Percentiles rank a stretch among this genome's conserved stretches.
These are phyloP conservation scores for Petunia hybrid DNA, from an alignment of 305 asterid genomes.

Conservation along the genomic window DNA sequence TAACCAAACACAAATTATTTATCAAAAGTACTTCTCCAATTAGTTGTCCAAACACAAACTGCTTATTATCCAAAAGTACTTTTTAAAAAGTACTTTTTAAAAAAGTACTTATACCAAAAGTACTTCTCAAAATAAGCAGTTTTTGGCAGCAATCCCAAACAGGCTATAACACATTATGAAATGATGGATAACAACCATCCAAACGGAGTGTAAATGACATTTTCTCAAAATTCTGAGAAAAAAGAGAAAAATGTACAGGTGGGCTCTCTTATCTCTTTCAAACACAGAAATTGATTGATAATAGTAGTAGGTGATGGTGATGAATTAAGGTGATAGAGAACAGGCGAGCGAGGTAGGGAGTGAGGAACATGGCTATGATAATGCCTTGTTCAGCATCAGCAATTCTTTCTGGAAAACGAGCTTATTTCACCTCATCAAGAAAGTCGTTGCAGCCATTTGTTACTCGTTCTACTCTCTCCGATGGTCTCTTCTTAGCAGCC, in stretches of 20 bases:
- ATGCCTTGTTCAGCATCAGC: conserved; percentile 45
- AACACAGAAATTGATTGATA: background rate
- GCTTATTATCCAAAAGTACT: no score
- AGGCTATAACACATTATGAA: no score
- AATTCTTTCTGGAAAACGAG: conserved; percentile 14
- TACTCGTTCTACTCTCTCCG: conserved; percentile 53
- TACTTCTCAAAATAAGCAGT: no score
- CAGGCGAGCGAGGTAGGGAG: background rate
- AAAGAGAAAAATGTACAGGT: background rate
- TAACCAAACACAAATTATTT: no score
- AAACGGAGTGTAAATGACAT: no score
- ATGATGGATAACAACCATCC: no score
- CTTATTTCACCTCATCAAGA: conserved; percentile 33
- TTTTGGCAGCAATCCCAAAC: no score
- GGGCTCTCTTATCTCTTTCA: conserved; percentile 26
- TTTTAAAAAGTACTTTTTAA: no score
- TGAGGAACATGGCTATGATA: conserved; percentile 22
- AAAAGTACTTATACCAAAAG: no score
- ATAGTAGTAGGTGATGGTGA: conserved; percentile 4
- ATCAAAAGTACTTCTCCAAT: no score
- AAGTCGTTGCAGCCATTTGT: conserved; percentile 35
- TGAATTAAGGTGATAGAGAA: conserved; percentile 4
- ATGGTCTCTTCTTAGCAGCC: conserved; percentile 59
- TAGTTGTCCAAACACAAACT: no score
- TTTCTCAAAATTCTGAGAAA: no score